Percentiles rank a stretch among this genome's conserved stretches.
Evolutionary conservation across 257 asterid species (phyloP).

Genomic region (Perilla frutescens): DNA sequence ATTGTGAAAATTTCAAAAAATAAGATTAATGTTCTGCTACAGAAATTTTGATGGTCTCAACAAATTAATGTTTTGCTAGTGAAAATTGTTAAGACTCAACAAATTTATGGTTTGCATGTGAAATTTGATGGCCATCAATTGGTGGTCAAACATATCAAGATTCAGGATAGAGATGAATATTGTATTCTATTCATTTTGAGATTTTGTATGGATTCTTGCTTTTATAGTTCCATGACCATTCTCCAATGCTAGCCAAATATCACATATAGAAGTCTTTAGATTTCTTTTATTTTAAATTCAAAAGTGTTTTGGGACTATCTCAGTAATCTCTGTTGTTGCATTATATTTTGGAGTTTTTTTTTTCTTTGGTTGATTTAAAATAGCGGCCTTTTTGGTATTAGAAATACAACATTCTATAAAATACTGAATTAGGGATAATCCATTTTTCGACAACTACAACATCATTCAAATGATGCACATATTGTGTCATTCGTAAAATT

Average conservation of each 20-base stretch:
- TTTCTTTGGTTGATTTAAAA: not conserved
- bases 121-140: constrained; percentile 15
- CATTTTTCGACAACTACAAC: not conserved
- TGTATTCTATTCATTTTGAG: not conserved
- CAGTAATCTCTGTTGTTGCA: not conserved
- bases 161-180: not conserved
- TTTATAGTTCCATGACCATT: not conserved
- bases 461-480: not conserved
- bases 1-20: not conserved
- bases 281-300: not conserved
- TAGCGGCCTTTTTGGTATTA: not conserved
- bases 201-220: not conserved
- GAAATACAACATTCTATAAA: not conserved
- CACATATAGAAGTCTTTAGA: not conserved
- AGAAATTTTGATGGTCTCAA: not conserved
- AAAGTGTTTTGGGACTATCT: not conserved
- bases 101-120: constrained; percentile 4
- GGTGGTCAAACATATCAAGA: not conserved
- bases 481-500: not conserved
- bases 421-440: not conserved
- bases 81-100: not conserved
- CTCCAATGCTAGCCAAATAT: not conserved
- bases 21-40: not conserved
- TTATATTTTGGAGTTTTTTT: not conserved
- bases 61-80: constrained; percentile 1